Evolutionary conservation across 2,329 filamentous ascomycete genomes (phyloP).

Genomic region (Fusarium brachygibbosum): DNA sequence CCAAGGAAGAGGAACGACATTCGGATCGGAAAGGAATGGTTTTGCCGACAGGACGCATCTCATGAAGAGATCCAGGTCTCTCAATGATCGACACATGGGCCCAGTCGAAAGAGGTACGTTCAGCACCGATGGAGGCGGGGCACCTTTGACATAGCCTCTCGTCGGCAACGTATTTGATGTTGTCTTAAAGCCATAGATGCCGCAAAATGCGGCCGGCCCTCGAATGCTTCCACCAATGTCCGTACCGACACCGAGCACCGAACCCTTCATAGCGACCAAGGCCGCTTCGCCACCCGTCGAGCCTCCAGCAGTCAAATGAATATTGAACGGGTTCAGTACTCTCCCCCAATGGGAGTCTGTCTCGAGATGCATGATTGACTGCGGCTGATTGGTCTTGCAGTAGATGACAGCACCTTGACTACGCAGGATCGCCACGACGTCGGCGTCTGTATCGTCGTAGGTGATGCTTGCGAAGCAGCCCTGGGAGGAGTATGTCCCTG

Average conservation of each 20-base stretch:
- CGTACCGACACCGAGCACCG: slow-evolving; percentile 18
- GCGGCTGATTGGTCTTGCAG: slow-evolving; percentile 76
- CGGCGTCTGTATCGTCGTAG: slow-evolving; percentile 31
- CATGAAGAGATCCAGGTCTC: slow-evolving; percentile 45
- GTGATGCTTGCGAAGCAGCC: slow-evolving; percentile 27
- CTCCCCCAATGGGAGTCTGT: slow-evolving; percentile 73
- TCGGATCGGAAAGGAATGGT: slow-evolving; percentile 48
- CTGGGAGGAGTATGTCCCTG: slow-evolving; percentile 21
- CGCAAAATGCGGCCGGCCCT: slow-evolving; percentile 25
- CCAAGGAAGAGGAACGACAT: slow-evolving; percentile 51
- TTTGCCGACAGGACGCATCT: slow-evolving; percentile 21
- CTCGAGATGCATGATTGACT: slow-evolving; percentile 58
- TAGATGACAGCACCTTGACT: slow-evolving; percentile 75
- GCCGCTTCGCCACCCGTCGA: slow-evolving; percentile 67
- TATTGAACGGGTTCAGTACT: slow-evolving; percentile 72
- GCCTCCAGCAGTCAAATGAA: slow-evolving; percentile 71
- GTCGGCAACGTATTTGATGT: slow-evolving; percentile 17
- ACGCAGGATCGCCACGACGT: slow-evolving; percentile 67
- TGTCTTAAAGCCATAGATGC: slow-evolving; percentile 30
- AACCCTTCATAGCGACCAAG: slow-evolving; percentile 52
- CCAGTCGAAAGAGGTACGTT: slow-evolving; percentile 45
- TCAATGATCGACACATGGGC: slow-evolving; percentile 44
- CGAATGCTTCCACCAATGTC: slow-evolving; percentile 28
- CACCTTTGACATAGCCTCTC: slow-evolving; percentile 35
- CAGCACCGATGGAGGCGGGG: slow-evolving; percentile 51